Evolutionary conservation across 805 yeast species (phyloP).

Genomic region (Schizosaccharomyces lindneri): DNA sequence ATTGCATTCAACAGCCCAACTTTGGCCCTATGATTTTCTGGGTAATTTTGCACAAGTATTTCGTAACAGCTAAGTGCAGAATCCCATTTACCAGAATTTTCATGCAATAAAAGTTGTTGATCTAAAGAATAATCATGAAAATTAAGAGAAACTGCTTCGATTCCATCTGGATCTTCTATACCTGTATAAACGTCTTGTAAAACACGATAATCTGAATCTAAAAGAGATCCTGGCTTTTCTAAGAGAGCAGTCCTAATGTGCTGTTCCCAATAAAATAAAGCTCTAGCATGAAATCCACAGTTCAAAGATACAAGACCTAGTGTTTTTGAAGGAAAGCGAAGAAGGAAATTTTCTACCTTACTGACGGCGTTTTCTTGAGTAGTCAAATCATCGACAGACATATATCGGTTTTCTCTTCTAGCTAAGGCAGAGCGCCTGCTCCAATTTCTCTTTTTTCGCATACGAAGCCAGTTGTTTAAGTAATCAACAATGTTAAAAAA

Average conservation of each 20-base stretch:
- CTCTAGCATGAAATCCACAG: slow-evolving; percentile 66
- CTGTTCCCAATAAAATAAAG: slow-evolving; percentile 65
- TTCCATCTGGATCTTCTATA: slow-evolving; percentile 69
- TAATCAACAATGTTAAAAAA: neutral
- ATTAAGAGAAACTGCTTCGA: slow-evolving; percentile 64
- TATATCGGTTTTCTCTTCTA: slow-evolving; percentile 16
- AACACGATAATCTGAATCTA: slow-evolving; percentile 9
- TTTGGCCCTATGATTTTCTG: slow-evolving; percentile 13
- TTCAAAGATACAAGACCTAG: slow-evolving; percentile 15
- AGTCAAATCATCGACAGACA: slow-evolving; percentile 24
- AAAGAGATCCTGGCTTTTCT: slow-evolving; percentile 11
- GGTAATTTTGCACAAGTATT: slow-evolving; percentile 18
- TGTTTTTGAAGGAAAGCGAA: neutral
- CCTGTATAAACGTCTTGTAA: slow-evolving; percentile 65
- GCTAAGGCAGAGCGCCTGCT: neutral
- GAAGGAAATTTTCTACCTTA: neutral
- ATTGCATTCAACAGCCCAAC: slow-evolving; percentile 44
- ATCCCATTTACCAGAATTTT: slow-evolving; percentile 66
- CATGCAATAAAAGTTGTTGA: slow-evolving; percentile 60
- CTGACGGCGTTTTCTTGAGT: slow-evolving; percentile 14
- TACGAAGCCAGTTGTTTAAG: slow-evolving; percentile 2
- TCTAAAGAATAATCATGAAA: slow-evolving; percentile 36
- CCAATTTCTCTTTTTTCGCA: neutral
- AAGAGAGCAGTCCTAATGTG: slow-evolving; percentile 24
- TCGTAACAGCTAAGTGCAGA: slow-evolving; percentile 69